Evolutionary conservation across 306 rosid genomes (phyloP), one percentile per base, ranked within the genome.

Genomic region (Cucurbita argyrosperma): DNA sequence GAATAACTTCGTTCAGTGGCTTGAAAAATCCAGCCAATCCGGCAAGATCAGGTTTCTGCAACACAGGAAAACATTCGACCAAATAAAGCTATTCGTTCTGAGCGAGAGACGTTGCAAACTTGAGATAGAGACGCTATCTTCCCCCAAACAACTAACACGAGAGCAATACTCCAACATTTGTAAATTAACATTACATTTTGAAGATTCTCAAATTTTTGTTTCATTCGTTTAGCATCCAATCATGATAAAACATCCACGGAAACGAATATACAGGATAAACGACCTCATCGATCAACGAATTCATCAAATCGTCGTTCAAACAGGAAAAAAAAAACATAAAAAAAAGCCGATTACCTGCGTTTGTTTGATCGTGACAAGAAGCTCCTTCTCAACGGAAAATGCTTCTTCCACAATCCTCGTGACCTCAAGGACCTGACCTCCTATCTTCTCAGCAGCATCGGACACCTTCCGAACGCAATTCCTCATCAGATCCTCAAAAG

Each of bases 31-130:
- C 95, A 72, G 87, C 88, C 78, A 94, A 30, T 53, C 92, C 89
- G 19, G 86, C 83, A 50, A 38, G 76, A 78, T 89, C 87, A 65
- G 98, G 98, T 83, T 90, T 94, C 98, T 94, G 88, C 84, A 84
- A 21, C 59, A 74, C 61, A 39, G 42, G 58, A 62, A 76, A 37
- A 19, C 6, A 72, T 76, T 74, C 54, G 39, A 79, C 56, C 59
- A 30, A 16, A 5, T 9, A 38, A 12, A 46, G 49, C 46, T 39
- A 63, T 42, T 47, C 21, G 37, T 19, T 18, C 54, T 56, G 5
- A 52, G 21, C 21, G 9, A 42, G 53, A 73, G 66, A 54, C 5
- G 18, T 42, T n/a, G 16, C 47, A 71, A 72, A 53, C 37, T 52
- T 4, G 5, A 38, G 76, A 72, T 30, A 30, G 35, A 2, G 35